These are phyloP conservation scores for Tilletia setariae DNA, from an alignment of 1,284 basidiomycete genomes.

Conservation along the genomic window DNA sequence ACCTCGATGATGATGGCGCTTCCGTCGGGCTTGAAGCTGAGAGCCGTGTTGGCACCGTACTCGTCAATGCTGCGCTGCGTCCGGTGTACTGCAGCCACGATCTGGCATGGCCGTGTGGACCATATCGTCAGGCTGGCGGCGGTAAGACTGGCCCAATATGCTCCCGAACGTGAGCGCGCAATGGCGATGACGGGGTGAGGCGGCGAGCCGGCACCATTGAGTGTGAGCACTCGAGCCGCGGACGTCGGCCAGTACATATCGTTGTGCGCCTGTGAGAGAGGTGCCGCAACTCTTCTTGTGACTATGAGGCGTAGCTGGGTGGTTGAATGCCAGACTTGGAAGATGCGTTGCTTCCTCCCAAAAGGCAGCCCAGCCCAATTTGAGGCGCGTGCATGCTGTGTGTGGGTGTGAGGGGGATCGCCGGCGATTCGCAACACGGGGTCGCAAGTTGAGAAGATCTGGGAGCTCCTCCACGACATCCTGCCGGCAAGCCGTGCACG, in stretches of 20 bases:
- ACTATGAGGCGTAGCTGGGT: not conserved
- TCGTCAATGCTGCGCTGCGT: conserved; percentile 41
- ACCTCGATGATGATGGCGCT: conserved; percentile 25
- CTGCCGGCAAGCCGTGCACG: not conserved
- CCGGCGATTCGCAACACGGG: conserved; percentile 8
- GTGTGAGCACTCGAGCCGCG: conserved; percentile 25
- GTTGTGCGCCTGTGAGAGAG: not conserved
- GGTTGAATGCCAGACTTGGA: not conserved
- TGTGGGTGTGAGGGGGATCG: not conserved
- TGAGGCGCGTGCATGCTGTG: not conserved
- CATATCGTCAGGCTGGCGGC: conserved; percentile 38
- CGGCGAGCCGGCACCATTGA: conserved; percentile 39
- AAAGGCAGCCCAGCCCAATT: too few relatives aligned
- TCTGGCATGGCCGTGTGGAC: conserved; percentile 44
- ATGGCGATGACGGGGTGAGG: conserved; percentile 37
- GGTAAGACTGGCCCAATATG: conserved; percentile 42
- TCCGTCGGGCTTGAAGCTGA: conserved; percentile 42
- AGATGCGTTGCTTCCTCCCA: too few relatives aligned
- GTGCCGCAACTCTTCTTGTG: too few relatives aligned
- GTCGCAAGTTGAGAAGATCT: not conserved
- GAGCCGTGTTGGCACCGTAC: conserved; percentile 42
- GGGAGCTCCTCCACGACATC: not conserved
- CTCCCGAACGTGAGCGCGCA: conserved; percentile 34
- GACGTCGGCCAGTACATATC: conserved; percentile 51
- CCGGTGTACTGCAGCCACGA: conserved; percentile 40